Evolutionary conservation across 352 stramenopile species (phyloP), one percentile per base, ranked within the genome.

Genomic region (Globisporangium okanoganense): DNA sequence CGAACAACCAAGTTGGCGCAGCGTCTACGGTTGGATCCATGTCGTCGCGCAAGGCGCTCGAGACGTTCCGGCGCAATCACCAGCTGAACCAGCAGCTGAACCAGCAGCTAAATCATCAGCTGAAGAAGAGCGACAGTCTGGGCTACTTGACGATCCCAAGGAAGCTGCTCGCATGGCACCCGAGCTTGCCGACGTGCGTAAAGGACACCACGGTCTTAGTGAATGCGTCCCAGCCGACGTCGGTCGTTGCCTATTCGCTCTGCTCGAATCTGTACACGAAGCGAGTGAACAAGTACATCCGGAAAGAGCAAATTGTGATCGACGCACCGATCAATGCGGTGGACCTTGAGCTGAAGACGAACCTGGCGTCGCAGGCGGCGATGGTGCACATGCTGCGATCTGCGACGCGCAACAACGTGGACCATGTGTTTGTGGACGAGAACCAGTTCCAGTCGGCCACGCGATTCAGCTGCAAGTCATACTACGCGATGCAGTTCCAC

Each of bases 401-500:
- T 12, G 68, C 73, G 31, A 75, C 76, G 7, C 72, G 86, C 12
- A 94, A 87, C 64, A 95, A 95, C 31, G 79, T 95, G 10, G 86
- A 94, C 25, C 81, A 95, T 58, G 78, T 78, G 29, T 95, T 95
- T 52, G 79, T 91, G 10, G 86, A 95, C 49, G 86, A 95, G 35
- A 93, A 87, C 58, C 79, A 94, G 58, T 95, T 94, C 61, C 84
- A 95, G 60, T 70, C 75, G 25, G 74, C 69, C 6, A 91, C 86
- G 45, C 82, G 84, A 7, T 96, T 96, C 57, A 88, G 78, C 44
- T 96, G 87, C 69, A 96, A 94, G 62, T 87, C 83, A 47, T 96
- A 94, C 62, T 96, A 94, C 50, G 87, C 87, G 20, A 93, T 93
- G 82, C 87, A 96, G 68, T 96, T 96, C 56, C 82, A 94, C 49